These are phyloP conservation scores for Mycena epipterygia DNA, from an alignment of 768 basidiomycete species.

Conservation along the genomic window DNA sequence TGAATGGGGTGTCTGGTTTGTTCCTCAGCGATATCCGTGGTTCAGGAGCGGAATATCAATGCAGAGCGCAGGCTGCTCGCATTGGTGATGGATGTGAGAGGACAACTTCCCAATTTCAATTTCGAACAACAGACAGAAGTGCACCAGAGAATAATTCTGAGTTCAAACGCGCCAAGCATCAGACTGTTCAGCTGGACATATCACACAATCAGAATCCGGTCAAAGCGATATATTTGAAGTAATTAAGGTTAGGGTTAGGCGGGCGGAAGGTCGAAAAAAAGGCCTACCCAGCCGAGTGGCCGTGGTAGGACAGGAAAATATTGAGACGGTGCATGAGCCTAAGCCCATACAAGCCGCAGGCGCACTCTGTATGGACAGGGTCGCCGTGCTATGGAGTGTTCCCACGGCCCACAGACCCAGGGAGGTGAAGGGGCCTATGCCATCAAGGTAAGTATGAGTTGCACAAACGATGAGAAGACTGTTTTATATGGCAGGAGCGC, in stretches of 20 bases:
- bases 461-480: neutral
- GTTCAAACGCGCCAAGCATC: no score
- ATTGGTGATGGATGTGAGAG: no score
- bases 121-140: no score
- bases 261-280: constrained; percentile 9
- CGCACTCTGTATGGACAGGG: constrained; percentile 75
- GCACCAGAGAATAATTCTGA: no score
- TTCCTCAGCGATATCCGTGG: no score
- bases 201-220: neutral
- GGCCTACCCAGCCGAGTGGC: constrained; percentile 60
- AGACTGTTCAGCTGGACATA: no score
- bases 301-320: constrained; percentile 82
- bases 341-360: constrained; percentile 74
- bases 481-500: neutral
- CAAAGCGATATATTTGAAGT: neutral
- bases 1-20: no score
- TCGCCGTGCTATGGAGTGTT: constrained; percentile 76
- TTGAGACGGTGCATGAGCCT: constrained; percentile 84
- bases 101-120: no score
- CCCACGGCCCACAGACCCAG: constrained; percentile 37
- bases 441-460: constrained; percentile 39
- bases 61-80: no score
- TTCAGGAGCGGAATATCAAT: no score
- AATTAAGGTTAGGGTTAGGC: neutral
- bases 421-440: constrained; percentile 36